Evolutionary conservation across 108 stramenopile species (phyloP).

Genomic region (Cyclotella atomus): DNA sequence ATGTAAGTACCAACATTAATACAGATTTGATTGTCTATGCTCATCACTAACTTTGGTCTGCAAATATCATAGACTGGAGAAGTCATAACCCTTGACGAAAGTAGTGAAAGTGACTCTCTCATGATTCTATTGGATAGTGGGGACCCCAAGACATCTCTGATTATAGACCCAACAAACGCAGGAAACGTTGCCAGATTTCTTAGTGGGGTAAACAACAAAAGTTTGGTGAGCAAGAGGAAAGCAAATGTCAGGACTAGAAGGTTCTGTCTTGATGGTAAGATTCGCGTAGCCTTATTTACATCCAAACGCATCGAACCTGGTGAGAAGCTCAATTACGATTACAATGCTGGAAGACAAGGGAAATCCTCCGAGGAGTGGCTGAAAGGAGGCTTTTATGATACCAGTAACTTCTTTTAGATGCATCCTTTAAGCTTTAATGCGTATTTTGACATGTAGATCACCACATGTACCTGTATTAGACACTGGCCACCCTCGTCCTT

Average conservation of each 20-base stretch:
- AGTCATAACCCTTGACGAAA: constrained; percentile 48
- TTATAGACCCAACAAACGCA: constrained; percentile 51
- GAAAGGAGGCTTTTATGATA: constrained; percentile 58
- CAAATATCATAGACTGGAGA: constrained; percentile 23
- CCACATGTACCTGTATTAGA: too few relatives aligned
- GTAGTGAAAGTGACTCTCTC: constrained; percentile 50
- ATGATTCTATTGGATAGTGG: constrained; percentile 52
- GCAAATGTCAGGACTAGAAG: constrained; percentile 54
- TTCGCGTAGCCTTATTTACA: constrained; percentile 52
- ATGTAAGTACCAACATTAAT: constrained; percentile 14
- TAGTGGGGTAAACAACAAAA: constrained; percentile 55
- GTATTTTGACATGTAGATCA: too few relatives aligned
- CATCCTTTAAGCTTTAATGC: too few relatives aligned
- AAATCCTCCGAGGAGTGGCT: constrained; percentile 43
- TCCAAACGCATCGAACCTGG: constrained; percentile 46
- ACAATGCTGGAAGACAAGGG: constrained; percentile 55
- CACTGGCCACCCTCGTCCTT: constrained; percentile 80
- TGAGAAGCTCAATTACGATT: constrained; percentile 57
- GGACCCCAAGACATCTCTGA: constrained; percentile 40
- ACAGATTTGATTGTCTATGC: neutral
- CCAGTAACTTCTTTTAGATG: constrained; percentile 50
- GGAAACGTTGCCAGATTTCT: constrained; percentile 57
- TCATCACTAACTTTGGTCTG: neutral
- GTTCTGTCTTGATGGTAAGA: constrained; percentile 45
- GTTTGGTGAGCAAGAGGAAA: constrained; percentile 44